Base-by-base conservation (phyloP, 2,329 filamentous ascomycete genomes). In the Ophiostoma australiae region DNA sequence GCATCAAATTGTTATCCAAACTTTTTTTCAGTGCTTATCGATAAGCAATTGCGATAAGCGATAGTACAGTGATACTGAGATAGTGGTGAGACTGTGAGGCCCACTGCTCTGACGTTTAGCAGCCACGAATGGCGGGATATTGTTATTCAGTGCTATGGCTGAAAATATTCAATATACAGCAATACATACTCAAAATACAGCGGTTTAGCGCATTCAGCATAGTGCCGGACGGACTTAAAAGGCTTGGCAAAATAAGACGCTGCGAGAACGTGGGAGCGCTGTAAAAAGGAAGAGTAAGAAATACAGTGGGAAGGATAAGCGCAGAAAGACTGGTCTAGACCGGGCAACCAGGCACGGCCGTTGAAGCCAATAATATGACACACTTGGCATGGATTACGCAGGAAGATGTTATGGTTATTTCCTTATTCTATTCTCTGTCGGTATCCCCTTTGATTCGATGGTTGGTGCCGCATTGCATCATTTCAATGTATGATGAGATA, bases 21-120 rank as follows among this genome's bases (percentile, higher is more conserved):
- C 58, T 63, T 63, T 63, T 58, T 63, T 58, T 58, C 52, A 58
- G 13, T 1, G n/a, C 58, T 35, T 63, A 63, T 63, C 58, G 58
- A 27, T 58, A 27, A 27, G 3, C 1, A 6, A 8, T 0, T 20
- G 7, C 6, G 52, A 58, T 58, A 58, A 58, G 52, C 52, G 7
- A 11, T 7, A n/a, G 27, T 31, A 3, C 27, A 1, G 27, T 1
- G n/a, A 27, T 58, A 58, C 15, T n/a, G 44, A 23, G 52, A 13
- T 23, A 11, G 8, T 20, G 41, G 13, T 4, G 3, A 58, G n/a
- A 4, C 7, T 1, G 17, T 5, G 41, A 17, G 44, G 3, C n/a
- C 23, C 52, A 58, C 52, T 58, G 20, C 15, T 13, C n/a, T 58
- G 23, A 58, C 52, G 52, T 58, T 10, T 13, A 8, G 11, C 10